These are phyloP conservation scores for Cutaneotrichosporon curvatum DNA, from an alignment of 1,284 basidiomycete species.

Conservation along the genomic window DNA sequence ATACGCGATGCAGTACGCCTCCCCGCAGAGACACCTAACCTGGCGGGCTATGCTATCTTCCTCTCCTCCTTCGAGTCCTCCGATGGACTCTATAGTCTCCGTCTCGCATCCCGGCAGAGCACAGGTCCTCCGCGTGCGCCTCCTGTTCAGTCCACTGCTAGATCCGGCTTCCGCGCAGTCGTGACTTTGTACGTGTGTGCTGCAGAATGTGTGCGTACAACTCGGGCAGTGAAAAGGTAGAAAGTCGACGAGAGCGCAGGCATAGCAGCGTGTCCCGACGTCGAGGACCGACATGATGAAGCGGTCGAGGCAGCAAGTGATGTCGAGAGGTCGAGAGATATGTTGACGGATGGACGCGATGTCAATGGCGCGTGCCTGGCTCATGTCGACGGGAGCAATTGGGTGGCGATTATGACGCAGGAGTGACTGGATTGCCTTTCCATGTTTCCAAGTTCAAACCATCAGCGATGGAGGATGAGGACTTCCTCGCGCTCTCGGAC, in stretches of 20 bases:
- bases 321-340: too few species aligned
- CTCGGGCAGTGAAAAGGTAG: slow-evolving; percentile 32
- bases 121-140: slow-evolving; percentile 20
- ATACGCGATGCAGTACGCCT: slow-evolving; percentile 33
- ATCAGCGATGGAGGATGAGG: slow-evolving; percentile 25
- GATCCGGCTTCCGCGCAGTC: slow-evolving; percentile 14
- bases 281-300: slow-evolving; percentile 29
- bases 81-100: slow-evolving; percentile 34
- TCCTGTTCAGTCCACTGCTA: slow-evolving; percentile 5
- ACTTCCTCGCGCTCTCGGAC: slow-evolving; percentile 35
- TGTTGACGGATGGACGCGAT: too few species aligned
- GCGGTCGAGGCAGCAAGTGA: not conserved
- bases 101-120: slow-evolving; percentile 20
- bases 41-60: slow-evolving; percentile 24
- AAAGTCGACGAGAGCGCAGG: slow-evolving; percentile 36
- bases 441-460: not conserved
- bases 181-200: slow-evolving; percentile 28
- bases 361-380: not conserved
- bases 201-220: slow-evolving; percentile 30
- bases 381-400: not conserved
- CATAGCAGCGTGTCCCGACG: slow-evolving; percentile 26
- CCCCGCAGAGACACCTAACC: slow-evolving; percentile 33
- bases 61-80: slow-evolving; percentile 18
- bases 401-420: not conserved
- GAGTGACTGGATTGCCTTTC: not conserved